Percentiles rank a stretch among this genome's conserved stretches.
These are phyloP conservation scores for Penicillium crystallinum DNA, from an alignment of 495 filamentous ascomycete species.

Conservation along the genomic window DNA sequence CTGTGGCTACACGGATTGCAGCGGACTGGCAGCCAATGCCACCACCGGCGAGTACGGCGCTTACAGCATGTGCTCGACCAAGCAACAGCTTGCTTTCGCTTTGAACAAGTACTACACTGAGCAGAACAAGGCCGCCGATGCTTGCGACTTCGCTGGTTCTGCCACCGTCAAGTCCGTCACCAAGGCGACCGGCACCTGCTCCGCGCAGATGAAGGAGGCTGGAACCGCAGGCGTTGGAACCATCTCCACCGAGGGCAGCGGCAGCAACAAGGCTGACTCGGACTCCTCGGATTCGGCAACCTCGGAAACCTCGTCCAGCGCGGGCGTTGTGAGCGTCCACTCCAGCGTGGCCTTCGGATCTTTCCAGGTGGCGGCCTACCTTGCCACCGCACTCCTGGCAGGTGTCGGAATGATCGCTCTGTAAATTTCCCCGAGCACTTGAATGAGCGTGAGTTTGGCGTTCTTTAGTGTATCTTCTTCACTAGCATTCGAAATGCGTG, in stretches of 20 bases:
- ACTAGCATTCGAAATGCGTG: not conserved
- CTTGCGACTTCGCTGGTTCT: slow-evolving; percentile 74
- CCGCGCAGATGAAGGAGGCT: slow-evolving; percentile 52
- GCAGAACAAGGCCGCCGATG: slow-evolving; percentile 47
- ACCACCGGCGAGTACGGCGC: slow-evolving; percentile 75
- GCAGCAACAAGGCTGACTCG: slow-evolving; percentile 31
- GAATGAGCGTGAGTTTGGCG: not conserved
- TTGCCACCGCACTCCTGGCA: slow-evolving; percentile 57
- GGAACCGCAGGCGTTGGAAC: slow-evolving; percentile 60
- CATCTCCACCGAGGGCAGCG: slow-evolving; percentile 51
- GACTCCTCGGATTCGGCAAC: slow-evolving; percentile 20
- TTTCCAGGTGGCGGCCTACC: slow-evolving; percentile 59
- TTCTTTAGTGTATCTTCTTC: not conserved
- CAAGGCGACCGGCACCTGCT: slow-evolving; percentile 49
- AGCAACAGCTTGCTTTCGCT: slow-evolving; percentile 73
- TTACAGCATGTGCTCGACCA: slow-evolving; percentile 81
- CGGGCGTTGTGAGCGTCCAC: slow-evolving; percentile 33
- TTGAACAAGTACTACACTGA: slow-evolving; percentile 75
- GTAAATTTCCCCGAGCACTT: slow-evolving; percentile 33
- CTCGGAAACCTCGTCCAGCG: slow-evolving; percentile 34
- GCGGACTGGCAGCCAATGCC: slow-evolving; percentile 64
- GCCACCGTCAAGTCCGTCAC: slow-evolving; percentile 49
- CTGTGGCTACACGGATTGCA: slow-evolving; percentile 64
- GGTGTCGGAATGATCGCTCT: slow-evolving; percentile 70
- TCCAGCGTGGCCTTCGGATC: slow-evolving; percentile 42